Evolutionary conservation across 441 rosid species (phyloP).

Genomic region (Bocquillonia castaneifolia): DNA sequence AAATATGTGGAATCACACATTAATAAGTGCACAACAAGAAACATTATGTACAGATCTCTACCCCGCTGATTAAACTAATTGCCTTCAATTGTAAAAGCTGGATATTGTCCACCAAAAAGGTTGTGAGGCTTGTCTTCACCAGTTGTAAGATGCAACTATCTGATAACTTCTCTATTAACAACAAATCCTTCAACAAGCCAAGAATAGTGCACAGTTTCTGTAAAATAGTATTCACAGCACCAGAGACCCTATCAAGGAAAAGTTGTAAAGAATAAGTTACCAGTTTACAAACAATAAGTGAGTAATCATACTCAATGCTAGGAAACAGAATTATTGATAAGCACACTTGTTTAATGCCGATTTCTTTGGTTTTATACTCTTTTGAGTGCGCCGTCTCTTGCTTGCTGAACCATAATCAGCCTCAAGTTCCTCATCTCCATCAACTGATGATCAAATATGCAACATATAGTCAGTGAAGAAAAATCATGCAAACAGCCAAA

Average conservation of each 20-base stretch:
- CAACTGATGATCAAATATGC: conserved; percentile 44
- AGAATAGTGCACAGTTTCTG: conserved; percentile 96
- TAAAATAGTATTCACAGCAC: conserved; percentile 65
- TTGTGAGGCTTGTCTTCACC: conserved; percentile 78
- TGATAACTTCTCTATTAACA: conserved; percentile 81
- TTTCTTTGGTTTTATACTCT: conserved; percentile 76
- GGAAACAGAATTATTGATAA: conserved; percentile 28
- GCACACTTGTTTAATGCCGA: conserved; percentile 68
- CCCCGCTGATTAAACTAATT: conserved; percentile 80
- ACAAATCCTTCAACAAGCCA: conserved; percentile 85
- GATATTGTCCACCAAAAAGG: conserved; percentile 93
- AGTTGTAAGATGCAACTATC: conserved; percentile 97
- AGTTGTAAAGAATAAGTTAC: conserved; percentile 27
- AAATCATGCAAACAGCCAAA: background rate
- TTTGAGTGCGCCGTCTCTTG: conserved; percentile 68
- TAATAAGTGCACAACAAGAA: conserved; percentile 22
- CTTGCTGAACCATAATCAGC: conserved; percentile 65
- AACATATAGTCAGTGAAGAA: background rate
- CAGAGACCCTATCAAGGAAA: conserved; percentile 71
- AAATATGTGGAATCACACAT: conserved; percentile 10
- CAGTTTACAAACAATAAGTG: conserved; percentile 13
- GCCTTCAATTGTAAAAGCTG: conserved; percentile 97
- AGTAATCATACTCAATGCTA: conserved; percentile 16
- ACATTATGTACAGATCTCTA: conserved; percentile 34
- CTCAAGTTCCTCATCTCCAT: conserved; percentile 80